These are phyloP conservation scores for Mycena galericulata DNA, from an alignment of 768 basidiomycete species.

Conservation along the genomic window DNA sequence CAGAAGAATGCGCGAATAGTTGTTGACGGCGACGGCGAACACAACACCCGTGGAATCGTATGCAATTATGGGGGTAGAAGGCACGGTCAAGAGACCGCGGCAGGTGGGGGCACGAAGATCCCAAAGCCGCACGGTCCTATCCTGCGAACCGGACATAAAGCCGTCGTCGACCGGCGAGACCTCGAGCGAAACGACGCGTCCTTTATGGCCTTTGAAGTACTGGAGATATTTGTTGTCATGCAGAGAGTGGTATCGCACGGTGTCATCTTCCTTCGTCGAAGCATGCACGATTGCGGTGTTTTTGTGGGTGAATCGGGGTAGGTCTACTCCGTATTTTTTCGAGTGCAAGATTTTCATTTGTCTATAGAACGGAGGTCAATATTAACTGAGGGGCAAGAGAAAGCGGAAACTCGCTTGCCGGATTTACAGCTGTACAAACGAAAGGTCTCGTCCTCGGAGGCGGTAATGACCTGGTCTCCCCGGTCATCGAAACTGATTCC, in stretches of 20 bases:
- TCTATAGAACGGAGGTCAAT: slow-evolving; percentile 55
- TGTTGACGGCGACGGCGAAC: slow-evolving; percentile 89
- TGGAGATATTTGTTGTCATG: slow-evolving; percentile 97
- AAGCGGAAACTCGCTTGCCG: slow-evolving; percentile 85
- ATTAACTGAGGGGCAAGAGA: slow-evolving; percentile 36
- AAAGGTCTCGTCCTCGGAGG: slow-evolving; percentile 93
- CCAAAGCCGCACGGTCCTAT: slow-evolving; percentile 97
- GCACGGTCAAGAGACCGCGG: slow-evolving; percentile 82
- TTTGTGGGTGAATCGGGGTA: slow-evolving; percentile 95
- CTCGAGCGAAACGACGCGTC: slow-evolving; percentile 88
- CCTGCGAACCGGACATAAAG: slow-evolving; percentile 94
- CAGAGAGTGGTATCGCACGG: slow-evolving; percentile 92
- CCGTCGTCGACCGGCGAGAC: slow-evolving; percentile 94
- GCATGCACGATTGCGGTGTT: slow-evolving; percentile 87
- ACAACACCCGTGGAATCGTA: slow-evolving; percentile 87
- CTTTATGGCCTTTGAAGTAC: slow-evolving; percentile 96
- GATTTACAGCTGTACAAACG: slow-evolving; percentile 88
- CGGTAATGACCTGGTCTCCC: slow-evolving; percentile 88
- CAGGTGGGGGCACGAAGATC: slow-evolving; percentile 87
- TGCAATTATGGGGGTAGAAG: slow-evolving; percentile 81
- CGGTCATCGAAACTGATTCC: slow-evolving; percentile 92
- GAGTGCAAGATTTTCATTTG: slow-evolving; percentile 84
- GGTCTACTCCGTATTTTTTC: slow-evolving; percentile 96
- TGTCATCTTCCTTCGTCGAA: slow-evolving; percentile 96
- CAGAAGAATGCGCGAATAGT: slow-evolving; percentile 83